Percentiles rank a stretch among this genome's conserved stretches.
phyloP scores from a whole-genome alignment of 2,329 filamentous ascomycete species.

The Penicillium sclerotiorum region DNA sequence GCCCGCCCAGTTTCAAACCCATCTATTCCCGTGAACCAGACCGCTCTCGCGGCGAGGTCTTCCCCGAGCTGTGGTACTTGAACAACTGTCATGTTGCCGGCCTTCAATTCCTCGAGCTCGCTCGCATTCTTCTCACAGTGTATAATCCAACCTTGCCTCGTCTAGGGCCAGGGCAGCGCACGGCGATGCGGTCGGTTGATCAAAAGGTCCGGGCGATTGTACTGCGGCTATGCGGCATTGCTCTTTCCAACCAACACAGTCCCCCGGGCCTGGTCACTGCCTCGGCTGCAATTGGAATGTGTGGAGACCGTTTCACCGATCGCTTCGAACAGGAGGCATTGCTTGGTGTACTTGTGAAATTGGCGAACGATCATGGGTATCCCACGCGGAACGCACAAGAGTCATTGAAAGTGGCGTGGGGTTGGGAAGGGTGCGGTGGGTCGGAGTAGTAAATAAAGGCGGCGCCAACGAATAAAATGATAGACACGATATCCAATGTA shows the following conservation, averaged over 20 bases:
- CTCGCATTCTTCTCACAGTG: conserved; percentile 58
- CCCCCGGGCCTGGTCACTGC: conserved; percentile 57
- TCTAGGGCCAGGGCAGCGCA: conserved; percentile 43
- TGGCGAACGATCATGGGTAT: conserved; percentile 22
- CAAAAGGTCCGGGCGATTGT: conserved; percentile 43
- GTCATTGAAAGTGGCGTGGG: conserved; percentile 16
- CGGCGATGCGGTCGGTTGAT: conserved; percentile 18
- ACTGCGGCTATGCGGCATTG: conserved; percentile 61
- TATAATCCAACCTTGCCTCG: conserved; percentile 59
- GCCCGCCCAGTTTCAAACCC: conserved; percentile 58
- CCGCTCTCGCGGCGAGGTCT: conserved; percentile 44
- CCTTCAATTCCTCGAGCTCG: conserved; percentile 62
- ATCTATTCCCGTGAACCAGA: conserved; percentile 52
- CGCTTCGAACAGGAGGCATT: conserved; percentile 31
- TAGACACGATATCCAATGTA: not conserved
- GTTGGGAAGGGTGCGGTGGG: conserved; percentile 14
- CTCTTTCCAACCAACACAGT: conserved; percentile 57
- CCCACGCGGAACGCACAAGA: conserved; percentile 12
- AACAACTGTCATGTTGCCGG: conserved; percentile 62
- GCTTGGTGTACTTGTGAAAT: conserved; percentile 27
- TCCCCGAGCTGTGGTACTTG: conserved; percentile 62
- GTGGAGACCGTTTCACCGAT: conserved; percentile 36
- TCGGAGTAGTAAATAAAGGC: conserved; percentile 4
- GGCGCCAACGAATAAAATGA: not conserved
- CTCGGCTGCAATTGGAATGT: conserved; percentile 36